Evolutionary conservation across 345 rosid genomes (phyloP), one percentile per base, ranked within the genome.

Genomic region (Salix exigua): DNA sequence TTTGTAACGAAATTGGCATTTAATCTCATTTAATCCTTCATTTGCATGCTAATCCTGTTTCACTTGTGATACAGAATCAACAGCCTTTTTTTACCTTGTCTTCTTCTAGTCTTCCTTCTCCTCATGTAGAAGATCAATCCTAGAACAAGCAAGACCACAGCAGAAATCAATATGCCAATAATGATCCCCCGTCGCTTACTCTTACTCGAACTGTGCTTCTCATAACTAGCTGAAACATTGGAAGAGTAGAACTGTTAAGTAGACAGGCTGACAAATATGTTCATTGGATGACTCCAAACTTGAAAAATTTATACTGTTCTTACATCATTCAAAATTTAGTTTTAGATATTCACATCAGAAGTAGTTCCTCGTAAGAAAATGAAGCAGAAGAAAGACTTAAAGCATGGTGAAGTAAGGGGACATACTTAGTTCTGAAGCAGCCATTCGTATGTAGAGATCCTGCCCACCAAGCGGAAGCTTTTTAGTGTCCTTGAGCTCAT

Each of bases 341-440:
- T 55, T 55, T 23, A 55, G 62, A n/a, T 9, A n/a, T 3, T 55
- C 28, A n/a, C 62, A 23, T 55, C 62, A 55, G 1, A 58, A 66
- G 42, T 17, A 35, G 16, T 66, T 17, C 42, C 5, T 14, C 11
- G 19, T 2, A 35, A 21, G n/a, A 66, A 37, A 66, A 10, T 68
- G 16, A 40, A 68, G 44, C 31, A 40, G n/a, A 38, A 68, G 51
- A 40, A 4, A 25, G 25, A 16, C 9, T 31, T n/a, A 33, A 51
- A 23, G 18, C 25, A 8, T 44, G 23, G 25, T 40, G 48, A 53
- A 12, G 62, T 11, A 68, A 16, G 71, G 31, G 35, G 40, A 21
- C 31, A 18, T 67, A 79, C 82, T 42, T 74, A 62, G 40, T 23
- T 79, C 71, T 12, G 78, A 79, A 65, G 78, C 74, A 68, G 78